Evolutionary conservation across 345 rosid species (phyloP).

Genomic region (Citropsis articulata): DNA sequence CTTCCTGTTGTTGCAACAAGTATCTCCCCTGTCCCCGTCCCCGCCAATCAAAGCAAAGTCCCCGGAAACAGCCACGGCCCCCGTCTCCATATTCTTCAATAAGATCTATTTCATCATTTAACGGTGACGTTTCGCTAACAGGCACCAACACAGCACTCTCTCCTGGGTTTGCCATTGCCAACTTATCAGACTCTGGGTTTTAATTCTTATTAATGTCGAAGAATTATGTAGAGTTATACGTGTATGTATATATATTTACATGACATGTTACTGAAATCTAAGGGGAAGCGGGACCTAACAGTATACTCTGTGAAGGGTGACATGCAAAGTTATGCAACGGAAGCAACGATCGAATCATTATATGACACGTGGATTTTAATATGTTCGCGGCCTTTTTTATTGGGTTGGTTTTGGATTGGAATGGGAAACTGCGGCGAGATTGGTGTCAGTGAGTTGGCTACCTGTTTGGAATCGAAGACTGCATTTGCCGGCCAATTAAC

Average conservation of each 20-base stretch:
- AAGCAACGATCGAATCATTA: background rate
- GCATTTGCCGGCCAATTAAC: conserved; percentile 1
- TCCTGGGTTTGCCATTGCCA: conserved; percentile 25
- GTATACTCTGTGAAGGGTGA: background rate
- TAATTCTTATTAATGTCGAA: background rate
- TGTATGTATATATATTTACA: rapidly evolving
- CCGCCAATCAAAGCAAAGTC: conserved; percentile 19
- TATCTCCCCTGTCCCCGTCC: conserved; percentile 14
- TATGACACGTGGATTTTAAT: background rate
- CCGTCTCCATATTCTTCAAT: conserved; percentile 34
- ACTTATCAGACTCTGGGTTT: too few species aligned
- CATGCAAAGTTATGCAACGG: background rate
- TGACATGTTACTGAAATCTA: too few species aligned
- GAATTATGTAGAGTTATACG: background rate
- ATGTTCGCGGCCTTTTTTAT: too few species aligned
- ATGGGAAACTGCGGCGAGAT: background rate
- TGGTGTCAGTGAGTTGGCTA: background rate
- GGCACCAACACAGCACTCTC: conserved; percentile 9
- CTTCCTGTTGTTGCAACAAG: conserved; percentile 6
- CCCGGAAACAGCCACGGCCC: conserved; percentile 40
- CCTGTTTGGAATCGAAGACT: background rate
- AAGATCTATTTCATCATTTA: background rate
- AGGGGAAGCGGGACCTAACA: background rate
- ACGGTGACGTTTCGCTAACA: background rate
- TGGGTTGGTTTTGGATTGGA: too few species aligned